Base-by-base conservation (phyloP, 225 moss, liverwort and hornwort genomes). In the Marchantia paleacea region DNA sequence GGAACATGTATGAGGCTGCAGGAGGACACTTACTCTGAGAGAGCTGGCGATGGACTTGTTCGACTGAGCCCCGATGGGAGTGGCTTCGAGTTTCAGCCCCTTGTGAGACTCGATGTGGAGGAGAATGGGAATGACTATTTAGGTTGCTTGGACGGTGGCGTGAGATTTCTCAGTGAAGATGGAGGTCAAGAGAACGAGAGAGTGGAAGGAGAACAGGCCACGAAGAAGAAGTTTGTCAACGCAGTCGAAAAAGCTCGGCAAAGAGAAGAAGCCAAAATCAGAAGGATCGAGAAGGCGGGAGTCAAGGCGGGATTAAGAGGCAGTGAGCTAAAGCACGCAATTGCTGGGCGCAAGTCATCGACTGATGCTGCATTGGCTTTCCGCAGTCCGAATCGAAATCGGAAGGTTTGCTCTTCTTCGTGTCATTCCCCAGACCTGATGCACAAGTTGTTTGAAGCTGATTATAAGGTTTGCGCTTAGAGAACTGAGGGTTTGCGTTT, bases 191-290 rank as follows among this genome's bases (percentile, higher is more conserved):
- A 19, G n/a, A 73, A 84, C 18, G 20, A 81, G 52, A 8, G 7
- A 55, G 49, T 55, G 66, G 81, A 86, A 60, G 85, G 85, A 60
- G 85, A 86, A 26, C 85, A 78, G 1, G 10, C 7, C 55, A 13
- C 55, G 60, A 85, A 79, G 18, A 89, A 85, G 25, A 84, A 70
- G 19, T 50, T 20, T 9, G 71, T 82, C 13, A 93, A 90, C 77
- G 95, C 95, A 54, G 81, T 97, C 22, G 93, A 92, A 76, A 89
- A 82, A 79, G 97, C 97, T 0, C 90, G 97, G 71, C 87, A 86
- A 80, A 82, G 79, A 78, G 97, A 97, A 39, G 75, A 75, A 18
- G 75, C 80, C 31, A 78, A 61, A 69, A 65, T 12, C 49, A 81
- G 71, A 22, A 80, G 16, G 22, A 66, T 76, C 14, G 71, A 58